These are phyloP conservation scores for Pleurotus eryngii DNA, from an alignment of 768 basidiomycete genomes.

Conservation along the genomic window DNA sequence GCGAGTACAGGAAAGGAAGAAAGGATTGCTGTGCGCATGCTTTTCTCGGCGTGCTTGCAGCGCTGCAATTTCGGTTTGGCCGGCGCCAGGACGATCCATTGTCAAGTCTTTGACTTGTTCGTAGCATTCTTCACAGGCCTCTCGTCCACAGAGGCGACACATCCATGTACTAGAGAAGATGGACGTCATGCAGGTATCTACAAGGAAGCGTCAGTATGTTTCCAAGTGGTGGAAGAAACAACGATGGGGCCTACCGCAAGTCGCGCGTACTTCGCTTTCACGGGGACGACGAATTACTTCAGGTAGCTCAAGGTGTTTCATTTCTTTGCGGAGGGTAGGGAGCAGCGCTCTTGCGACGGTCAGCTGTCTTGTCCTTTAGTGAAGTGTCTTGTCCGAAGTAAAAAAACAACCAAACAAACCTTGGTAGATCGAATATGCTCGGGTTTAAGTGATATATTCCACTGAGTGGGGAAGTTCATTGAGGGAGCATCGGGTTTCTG, in stretches of 20 bases:
- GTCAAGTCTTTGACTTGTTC: constrained; percentile 65
- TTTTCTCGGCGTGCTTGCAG: constrained; percentile 54
- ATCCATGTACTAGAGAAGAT: constrained; percentile 89
- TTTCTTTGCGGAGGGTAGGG: constrained; percentile 62
- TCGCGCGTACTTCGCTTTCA: constrained; percentile 80
- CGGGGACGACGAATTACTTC: constrained; percentile 69
- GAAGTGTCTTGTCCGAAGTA: constrained; percentile 9
- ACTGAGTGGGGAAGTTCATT: constrained; percentile 62
- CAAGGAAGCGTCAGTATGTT: constrained; percentile 2
- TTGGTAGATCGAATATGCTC: constrained; percentile 57
- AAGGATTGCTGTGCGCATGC: constrained; percentile 63
- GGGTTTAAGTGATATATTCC: constrained; percentile 58
- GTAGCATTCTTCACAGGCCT: constrained; percentile 85
- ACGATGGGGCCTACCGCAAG: constrained; percentile 59
- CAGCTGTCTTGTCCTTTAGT: constrained; percentile 34
- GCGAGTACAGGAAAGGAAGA: constrained; percentile 70
- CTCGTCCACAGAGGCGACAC: constrained; percentile 87
- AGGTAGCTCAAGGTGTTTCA: constrained; percentile 51
- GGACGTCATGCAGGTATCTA: constrained; percentile 93
- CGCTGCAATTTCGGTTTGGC: constrained; percentile 44
- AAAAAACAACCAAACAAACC: constrained; percentile 40
- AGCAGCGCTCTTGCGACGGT: constrained; percentile 69
- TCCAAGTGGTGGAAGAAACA: background rate
- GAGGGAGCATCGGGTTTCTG: constrained; percentile 53
- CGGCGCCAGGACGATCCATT: constrained; percentile 44